Conservation (phyloP, 352 stramenopile species). For the Saprolegnia diclina region DNA sequence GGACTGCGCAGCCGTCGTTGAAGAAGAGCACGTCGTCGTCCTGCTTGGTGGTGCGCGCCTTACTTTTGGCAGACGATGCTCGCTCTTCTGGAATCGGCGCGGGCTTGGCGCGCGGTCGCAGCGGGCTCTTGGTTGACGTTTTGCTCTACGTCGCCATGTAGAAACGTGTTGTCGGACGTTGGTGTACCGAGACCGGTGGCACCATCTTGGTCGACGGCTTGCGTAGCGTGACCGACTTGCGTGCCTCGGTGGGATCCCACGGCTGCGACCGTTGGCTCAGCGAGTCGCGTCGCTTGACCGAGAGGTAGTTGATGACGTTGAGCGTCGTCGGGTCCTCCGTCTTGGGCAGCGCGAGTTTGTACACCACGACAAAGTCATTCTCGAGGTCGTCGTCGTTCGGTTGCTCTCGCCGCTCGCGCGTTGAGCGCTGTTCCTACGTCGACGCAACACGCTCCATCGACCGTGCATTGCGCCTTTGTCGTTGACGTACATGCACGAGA, state of each 20-base stretch:
- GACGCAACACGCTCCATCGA: not conserved
- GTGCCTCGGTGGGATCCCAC: not conserved
- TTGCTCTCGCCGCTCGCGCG: not conserved
- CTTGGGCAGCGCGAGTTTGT: conserved; percentile 19
- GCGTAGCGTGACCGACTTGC: not conserved
- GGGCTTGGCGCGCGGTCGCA: no score
- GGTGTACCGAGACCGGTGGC: not conserved
- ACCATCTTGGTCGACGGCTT: not conserved
- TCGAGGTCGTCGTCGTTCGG: not conserved
- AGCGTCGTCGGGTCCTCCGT: not conserved
- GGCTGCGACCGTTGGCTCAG: not conserved
- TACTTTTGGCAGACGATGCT: not conserved
- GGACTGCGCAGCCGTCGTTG: not conserved
- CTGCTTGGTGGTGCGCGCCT: no score
- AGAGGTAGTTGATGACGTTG: conserved; percentile 24
- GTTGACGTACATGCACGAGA: not conserved
- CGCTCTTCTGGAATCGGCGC: not conserved
- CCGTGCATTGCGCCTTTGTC: not conserved
- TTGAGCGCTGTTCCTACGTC: not conserved
- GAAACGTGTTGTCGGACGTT: not conserved
- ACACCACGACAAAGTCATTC: conserved; percentile 22
- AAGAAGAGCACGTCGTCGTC: not conserved
- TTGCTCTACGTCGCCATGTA: no score
- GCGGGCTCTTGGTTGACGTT: no score
- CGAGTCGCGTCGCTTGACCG: conserved; percentile 15